These are phyloP conservation scores for Pseudozyma flocculosa DNA, from an alignment of 1,284 basidiomycete species.

Conservation along the genomic window DNA sequence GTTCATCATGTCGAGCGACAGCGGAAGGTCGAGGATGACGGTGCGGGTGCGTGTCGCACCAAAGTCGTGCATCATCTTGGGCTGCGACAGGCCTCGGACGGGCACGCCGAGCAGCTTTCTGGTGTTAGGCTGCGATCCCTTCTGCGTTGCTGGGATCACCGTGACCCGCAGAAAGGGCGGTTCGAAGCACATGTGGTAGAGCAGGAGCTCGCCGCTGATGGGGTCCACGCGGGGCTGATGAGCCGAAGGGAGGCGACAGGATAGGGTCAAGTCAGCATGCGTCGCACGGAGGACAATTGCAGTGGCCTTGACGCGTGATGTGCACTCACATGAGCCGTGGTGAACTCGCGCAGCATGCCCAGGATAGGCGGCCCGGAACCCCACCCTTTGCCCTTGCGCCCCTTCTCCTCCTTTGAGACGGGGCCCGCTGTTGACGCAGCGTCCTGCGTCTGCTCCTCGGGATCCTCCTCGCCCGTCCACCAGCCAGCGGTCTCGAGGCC, in stretches of 20 bases:
- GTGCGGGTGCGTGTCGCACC: constrained; percentile 59
- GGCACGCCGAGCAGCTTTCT: constrained; percentile 37
- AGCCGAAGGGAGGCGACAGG: neutral
- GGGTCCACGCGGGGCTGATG: constrained; percentile 61
- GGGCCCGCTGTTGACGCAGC: no score
- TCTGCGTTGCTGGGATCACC: constrained; percentile 58
- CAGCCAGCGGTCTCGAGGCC: constrained; percentile 61
- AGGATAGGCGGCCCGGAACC: constrained; percentile 26
- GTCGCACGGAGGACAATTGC: no score
- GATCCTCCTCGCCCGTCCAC: constrained; percentile 52
- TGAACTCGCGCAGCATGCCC: constrained; percentile 60
- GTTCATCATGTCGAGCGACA: constrained; percentile 62
- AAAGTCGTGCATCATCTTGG: constrained; percentile 64
- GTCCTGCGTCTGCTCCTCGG: constrained; percentile 1
- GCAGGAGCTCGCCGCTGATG: constrained; percentile 60
- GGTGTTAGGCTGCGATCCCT: no score
- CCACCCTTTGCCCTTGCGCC: constrained; percentile 12
- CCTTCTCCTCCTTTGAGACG: neutral
- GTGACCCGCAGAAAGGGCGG: constrained; percentile 60
- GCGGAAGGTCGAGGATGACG: constrained; percentile 62
- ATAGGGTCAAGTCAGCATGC: no score
- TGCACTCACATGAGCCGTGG: constrained; percentile 58
- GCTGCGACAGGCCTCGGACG: constrained; percentile 46
- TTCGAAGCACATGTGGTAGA: constrained; percentile 61
- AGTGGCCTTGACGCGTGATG: no score